Percentiles rank a stretch among this genome's conserved stretches.
phyloP scores from a whole-genome alignment of 352 stramenopile genomes.

The Phytopythium aichiense region DNA sequence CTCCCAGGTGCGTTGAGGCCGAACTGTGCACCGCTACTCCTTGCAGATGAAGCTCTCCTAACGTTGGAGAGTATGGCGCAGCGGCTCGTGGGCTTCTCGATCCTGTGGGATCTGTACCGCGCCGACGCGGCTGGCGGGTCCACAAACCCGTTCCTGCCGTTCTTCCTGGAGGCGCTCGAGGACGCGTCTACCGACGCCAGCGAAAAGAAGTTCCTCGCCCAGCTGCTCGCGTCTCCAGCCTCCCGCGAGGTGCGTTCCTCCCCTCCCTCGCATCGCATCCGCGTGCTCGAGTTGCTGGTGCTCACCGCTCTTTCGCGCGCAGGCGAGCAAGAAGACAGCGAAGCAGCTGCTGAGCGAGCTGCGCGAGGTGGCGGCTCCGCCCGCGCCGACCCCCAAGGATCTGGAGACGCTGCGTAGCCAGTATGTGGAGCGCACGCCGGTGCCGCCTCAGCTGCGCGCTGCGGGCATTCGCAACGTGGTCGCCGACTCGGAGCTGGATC shows the following conservation, averaged over 20 bases:
- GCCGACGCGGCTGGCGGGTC: constrained; percentile 48
- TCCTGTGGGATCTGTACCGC: constrained; percentile 82
- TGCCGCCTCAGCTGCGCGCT: constrained; percentile 71
- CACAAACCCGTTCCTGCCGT: constrained; percentile 86
- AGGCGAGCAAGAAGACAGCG: constrained; percentile 66
- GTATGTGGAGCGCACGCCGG: constrained; percentile 76
- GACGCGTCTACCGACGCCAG: constrained; percentile 51
- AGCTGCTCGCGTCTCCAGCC: constrained; percentile 48
- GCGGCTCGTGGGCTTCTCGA: constrained; percentile 84
- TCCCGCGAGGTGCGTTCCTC: constrained; percentile 44
- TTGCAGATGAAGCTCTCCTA: not conserved
- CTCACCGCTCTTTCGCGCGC: not conserved
- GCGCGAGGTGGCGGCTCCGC: constrained; percentile 31
- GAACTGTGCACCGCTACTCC: not conserved
- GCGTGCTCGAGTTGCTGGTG: not conserved
- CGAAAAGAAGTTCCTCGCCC: constrained; percentile 78
- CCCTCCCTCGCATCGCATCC: not conserved
- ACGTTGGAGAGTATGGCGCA: constrained; percentile 11
- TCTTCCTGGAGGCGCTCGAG: constrained; percentile 83
- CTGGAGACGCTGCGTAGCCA: constrained; percentile 53
- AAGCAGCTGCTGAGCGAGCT: constrained; percentile 71
- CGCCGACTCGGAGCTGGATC: constrained; percentile 73
- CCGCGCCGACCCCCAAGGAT: constrained; percentile 50
- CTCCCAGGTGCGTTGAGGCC: constrained; percentile 52
- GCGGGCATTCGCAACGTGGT: constrained; percentile 78